Conservation (phyloP, 2,329 filamentous ascomycete genomes). For the Sporothrix inflata region DNA sequence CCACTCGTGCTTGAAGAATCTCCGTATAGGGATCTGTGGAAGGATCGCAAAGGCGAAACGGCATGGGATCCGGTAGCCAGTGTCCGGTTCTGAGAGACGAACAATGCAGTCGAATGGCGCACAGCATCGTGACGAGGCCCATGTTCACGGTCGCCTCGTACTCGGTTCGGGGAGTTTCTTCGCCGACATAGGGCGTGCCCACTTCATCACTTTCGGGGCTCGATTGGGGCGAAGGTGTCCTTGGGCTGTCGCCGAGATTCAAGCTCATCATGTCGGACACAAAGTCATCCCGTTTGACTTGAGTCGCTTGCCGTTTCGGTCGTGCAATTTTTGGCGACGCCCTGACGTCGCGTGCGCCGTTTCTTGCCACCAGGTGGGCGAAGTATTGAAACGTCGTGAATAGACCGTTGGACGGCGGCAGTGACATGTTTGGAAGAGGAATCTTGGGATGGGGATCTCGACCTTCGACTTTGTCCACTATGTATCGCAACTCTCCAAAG, state of each 20-base stretch:
- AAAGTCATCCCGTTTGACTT: too few species aligned
- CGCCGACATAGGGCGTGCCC: not conserved
- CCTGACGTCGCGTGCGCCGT: too few species aligned
- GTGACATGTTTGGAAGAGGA: too few species aligned
- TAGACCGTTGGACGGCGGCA: too few species aligned
- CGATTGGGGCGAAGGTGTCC: not conserved
- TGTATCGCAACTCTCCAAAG: not conserved
- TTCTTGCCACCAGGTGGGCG: too few species aligned
- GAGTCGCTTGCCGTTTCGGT: too few species aligned
- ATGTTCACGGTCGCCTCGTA: not conserved
- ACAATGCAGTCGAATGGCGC: not conserved
- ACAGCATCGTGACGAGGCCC: not conserved
- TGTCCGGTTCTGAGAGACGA: not conserved
- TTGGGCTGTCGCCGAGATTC: not conserved
- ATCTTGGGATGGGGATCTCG: not conserved
- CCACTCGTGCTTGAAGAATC: not conserved
- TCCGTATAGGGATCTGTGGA: not conserved
- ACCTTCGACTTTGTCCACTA: not conserved
- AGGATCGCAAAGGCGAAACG: not conserved
- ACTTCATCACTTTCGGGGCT: not conserved
- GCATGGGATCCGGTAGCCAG: not conserved
- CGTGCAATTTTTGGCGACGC: too few species aligned
- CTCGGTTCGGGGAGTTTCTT: not conserved
- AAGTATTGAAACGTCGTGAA: too few species aligned
- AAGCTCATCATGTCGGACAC: too few species aligned